Evolutionary conservation across 1,284 basidiomycete genomes (phyloP), one percentile per base, ranked within the genome.

Genomic region (Marasmius sp.): DNA sequence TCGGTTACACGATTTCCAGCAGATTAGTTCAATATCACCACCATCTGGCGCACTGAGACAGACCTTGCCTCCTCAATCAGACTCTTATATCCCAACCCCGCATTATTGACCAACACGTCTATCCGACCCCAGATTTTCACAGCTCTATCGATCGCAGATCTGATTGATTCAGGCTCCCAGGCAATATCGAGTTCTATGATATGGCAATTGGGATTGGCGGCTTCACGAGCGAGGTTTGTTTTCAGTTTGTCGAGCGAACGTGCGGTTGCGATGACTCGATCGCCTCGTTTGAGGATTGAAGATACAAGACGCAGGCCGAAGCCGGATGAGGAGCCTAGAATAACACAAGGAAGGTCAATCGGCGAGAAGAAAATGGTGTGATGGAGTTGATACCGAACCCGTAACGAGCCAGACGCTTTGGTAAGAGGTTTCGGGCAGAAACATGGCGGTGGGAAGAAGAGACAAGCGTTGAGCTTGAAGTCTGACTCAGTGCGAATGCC

Each of bases 91-190:
- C 77, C 79, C 58, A 70, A 20, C 0, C 81, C 83, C n/a, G 82
- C 83, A 62, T 85, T 85, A 57, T 85, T 85, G 14, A 85, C 80
- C 11, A 85, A 66, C 1, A 85, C 79, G 63, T 85, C 82, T 58
- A 85, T 77, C 18, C 71, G 70, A n/a, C 80, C 81, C 82, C 81
- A 85, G 7, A 77, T 72, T 10, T 61, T 67, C 16, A 72, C 72
- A 12, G 81, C 82, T 20, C 73, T 62, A 11, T 77, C 72, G 33
- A 80, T 74, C 39, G 72, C 76, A 1, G 57, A 60, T 61, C 74
- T 75, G 18, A 86, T 74, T 10, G 65, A 64, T 7, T 71, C 70
- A 36, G 74, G 73, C 2, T 77, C 77, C 36, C 75, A 73, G 4
- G 75, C 74, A 3, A 85, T 71, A 65, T 86, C 84, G 0, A 85